Percentiles rank a stretch among this genome's conserved stretches.
Conservation (phyloP, 2,329 filamentous ascomycete species). For the Pseudocercospora fuligena region DNA sequence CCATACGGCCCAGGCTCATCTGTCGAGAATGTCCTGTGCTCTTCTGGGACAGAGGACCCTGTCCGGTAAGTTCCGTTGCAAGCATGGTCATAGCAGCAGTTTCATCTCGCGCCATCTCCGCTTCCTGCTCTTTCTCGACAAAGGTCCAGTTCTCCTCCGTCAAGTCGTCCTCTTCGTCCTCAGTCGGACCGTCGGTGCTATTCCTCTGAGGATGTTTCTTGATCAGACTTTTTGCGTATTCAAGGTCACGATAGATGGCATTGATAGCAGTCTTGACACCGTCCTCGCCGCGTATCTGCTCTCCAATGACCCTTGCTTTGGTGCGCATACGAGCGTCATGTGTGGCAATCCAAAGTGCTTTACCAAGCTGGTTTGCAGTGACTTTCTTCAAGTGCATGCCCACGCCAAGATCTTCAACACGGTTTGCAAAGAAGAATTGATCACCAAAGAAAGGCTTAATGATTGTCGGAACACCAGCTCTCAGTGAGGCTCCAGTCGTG, state of each 20-base stretch:
- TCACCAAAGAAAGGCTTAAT: conserved; percentile 98
- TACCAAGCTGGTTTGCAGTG: conserved; percentile 82
- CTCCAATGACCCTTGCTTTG: conserved; percentile 80
- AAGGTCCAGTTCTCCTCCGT: conserved; percentile 74
- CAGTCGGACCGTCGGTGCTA: conserved; percentile 29
- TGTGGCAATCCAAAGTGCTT: conserved; percentile 88
- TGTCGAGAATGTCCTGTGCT: conserved; percentile 1
- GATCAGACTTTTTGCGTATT: conserved; percentile 86
- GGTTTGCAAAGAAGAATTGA: conserved; percentile 91
- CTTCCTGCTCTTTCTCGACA: conserved; percentile 67
- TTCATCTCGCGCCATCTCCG: conserved; percentile 18
- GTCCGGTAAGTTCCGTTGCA: background rate
- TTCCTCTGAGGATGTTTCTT: conserved; percentile 48
- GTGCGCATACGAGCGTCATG: conserved; percentile 89
- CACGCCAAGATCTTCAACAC: conserved; percentile 91
- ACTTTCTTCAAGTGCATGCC: conserved; percentile 88
- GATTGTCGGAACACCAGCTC: conserved; percentile 90
- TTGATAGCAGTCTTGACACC: conserved; percentile 91
- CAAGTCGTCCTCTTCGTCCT: conserved; percentile 31
- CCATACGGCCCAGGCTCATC: conserved; percentile 14
- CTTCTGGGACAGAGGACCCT: background rate
- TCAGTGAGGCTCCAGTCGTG: conserved; percentile 89
- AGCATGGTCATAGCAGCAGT: conserved; percentile 10
- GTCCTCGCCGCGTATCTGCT: conserved; percentile 87
- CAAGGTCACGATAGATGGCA: conserved; percentile 90